phyloP scores from a whole-genome alignment of 768 basidiomycete species.

The Rhodotorula taiwanensis region DNA sequence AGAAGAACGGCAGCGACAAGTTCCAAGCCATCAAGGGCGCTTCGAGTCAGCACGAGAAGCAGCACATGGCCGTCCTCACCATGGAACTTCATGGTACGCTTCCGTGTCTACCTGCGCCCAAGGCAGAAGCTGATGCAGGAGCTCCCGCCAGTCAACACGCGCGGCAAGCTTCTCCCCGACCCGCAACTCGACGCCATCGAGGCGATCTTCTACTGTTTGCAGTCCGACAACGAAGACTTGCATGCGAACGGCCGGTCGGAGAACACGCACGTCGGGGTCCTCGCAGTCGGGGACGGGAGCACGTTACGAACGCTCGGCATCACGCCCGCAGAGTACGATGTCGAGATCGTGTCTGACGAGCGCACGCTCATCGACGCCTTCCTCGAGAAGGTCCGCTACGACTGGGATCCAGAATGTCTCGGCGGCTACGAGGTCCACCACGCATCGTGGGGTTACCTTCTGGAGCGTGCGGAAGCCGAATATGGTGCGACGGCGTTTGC shows the following conservation, averaged over 20 bases:
- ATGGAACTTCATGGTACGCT: slow-evolving; percentile 78
- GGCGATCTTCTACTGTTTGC: slow-evolving; percentile 68
- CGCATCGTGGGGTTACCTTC: slow-evolving; percentile 83
- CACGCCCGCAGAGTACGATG: slow-evolving; percentile 31
- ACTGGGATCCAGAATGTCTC: slow-evolving; percentile 83
- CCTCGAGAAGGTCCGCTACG: slow-evolving; percentile 60
- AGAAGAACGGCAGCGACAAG: slow-evolving; percentile 64
- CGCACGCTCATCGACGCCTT: slow-evolving; percentile 70
- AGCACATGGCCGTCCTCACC: slow-evolving; percentile 70
- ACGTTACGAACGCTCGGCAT: slow-evolving; percentile 23
- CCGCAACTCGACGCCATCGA: slow-evolving; percentile 60
- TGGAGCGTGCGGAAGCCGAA: slow-evolving; percentile 53
- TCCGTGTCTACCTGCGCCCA: too few species aligned
- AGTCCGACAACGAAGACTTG: slow-evolving; percentile 51
- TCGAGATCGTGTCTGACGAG: slow-evolving; percentile 61
- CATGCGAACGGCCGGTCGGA: slow-evolving; percentile 42
- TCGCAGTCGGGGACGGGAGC: slow-evolving; percentile 50
- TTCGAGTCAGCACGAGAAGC: slow-evolving; percentile 51
- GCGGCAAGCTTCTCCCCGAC: slow-evolving; percentile 56
- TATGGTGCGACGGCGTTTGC: slow-evolving; percentile 11
- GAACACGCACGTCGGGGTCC: slow-evolving; percentile 50
- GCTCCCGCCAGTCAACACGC: slow-evolving; percentile 45
- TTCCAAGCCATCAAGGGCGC: slow-evolving; percentile 50
- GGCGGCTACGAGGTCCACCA: slow-evolving; percentile 87
- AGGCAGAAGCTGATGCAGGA: too few species aligned